Evolutionary conservation across 805 yeast genomes (phyloP).

Genomic region (Cyberlindnera sargentensis): DNA sequence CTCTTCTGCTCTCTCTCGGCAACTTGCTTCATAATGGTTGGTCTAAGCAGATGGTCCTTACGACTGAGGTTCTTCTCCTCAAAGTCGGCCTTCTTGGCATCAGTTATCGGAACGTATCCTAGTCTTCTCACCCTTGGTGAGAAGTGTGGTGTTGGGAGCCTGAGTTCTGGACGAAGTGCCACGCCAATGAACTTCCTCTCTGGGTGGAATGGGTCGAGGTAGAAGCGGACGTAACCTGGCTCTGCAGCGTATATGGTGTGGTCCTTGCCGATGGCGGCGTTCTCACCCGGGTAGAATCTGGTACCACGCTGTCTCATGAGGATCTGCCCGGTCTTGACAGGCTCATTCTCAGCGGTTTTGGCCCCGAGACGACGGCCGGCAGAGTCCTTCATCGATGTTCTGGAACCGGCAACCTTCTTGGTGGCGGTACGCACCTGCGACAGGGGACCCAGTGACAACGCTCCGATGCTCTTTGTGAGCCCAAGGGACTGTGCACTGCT

Average conservation of each 20-base stretch:
- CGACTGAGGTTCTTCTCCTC: slow-evolving; percentile 62
- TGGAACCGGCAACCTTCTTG: slow-evolving; percentile 92
- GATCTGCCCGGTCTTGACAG: slow-evolving; percentile 77
- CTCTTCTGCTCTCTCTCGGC: slow-evolving; percentile 37
- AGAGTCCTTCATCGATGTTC: slow-evolving; percentile 87
- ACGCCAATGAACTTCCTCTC: slow-evolving; percentile 86
- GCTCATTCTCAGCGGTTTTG: slow-evolving; percentile 70
- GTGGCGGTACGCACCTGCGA: slow-evolving; percentile 77
- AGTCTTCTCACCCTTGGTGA: slow-evolving; percentile 83
- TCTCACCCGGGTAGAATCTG: slow-evolving; percentile 89
- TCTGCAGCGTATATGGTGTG: slow-evolving; percentile 88
- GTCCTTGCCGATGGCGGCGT: slow-evolving; percentile 84
- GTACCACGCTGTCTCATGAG: slow-evolving; percentile 94
- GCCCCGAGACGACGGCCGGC: slow-evolving; percentile 93
- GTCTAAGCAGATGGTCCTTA: slow-evolving; percentile 55
- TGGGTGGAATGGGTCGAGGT: slow-evolving; percentile 95
- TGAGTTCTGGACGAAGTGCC: slow-evolving; percentile 55
- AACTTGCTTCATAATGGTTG: slow-evolving; percentile 37
- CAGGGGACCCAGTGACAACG: slow-evolving; percentile 10
- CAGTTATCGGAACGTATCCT: slow-evolving; percentile 54
- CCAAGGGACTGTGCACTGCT: slow-evolving; percentile 10
- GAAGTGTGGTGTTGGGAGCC: slow-evolving; percentile 85
- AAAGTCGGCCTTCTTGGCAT: slow-evolving; percentile 40
- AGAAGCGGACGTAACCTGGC: slow-evolving; percentile 89
- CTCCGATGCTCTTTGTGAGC: slow-evolving; percentile 10